phyloP scores from a whole-genome alignment of 768 basidiomycete genomes.

The Russula abietina region DNA sequence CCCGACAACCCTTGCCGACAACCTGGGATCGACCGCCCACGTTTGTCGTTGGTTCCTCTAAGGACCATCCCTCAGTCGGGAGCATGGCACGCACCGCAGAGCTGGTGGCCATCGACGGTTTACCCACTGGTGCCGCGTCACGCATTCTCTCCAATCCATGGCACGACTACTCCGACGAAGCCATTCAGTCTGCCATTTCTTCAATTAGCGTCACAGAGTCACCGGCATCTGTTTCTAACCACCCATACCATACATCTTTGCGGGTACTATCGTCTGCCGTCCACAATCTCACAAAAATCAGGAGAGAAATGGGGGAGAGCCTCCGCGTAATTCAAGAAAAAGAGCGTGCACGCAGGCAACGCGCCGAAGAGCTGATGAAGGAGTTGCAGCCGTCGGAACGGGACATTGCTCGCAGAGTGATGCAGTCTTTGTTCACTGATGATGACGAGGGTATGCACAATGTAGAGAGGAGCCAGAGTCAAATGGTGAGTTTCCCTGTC shows the following conservation, averaged over 20 bases:
- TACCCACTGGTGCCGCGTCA: slow-evolving; percentile 29
- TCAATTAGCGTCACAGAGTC: slow-evolving; percentile 41
- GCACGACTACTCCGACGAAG: slow-evolving; percentile 75
- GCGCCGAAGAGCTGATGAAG: slow-evolving; percentile 50
- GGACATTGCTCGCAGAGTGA: slow-evolving; percentile 60
- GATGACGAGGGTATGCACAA: slow-evolving; percentile 41
- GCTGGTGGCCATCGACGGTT: slow-evolving; percentile 13
- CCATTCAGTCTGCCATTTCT: slow-evolving; percentile 59
- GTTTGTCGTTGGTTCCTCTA: slow-evolving; percentile 24
- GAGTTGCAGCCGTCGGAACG: slow-evolving; percentile 56
- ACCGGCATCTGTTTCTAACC: slow-evolving; percentile 40
- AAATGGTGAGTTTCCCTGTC: slow-evolving; percentile 40
- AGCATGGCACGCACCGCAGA: slow-evolving; percentile 5
- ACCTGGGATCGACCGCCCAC: slow-evolving; percentile 34
- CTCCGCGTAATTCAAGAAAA: slow-evolving; percentile 52
- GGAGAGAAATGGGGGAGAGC: slow-evolving; percentile 60
- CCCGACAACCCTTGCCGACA: slow-evolving; percentile 34
- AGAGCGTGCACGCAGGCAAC: slow-evolving; percentile 44
- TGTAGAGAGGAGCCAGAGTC: slow-evolving; percentile 53
- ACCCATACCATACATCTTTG: slow-evolving; percentile 63
- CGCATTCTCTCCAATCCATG: slow-evolving; percentile 63
- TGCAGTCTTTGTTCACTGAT: slow-evolving; percentile 57
- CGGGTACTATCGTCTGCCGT: slow-evolving; percentile 66
- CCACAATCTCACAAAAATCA: slow-evolving; percentile 47
- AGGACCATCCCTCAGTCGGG: slow-evolving; percentile 7